These are phyloP conservation scores for Debaryomycetaceae sp. DNA, from an alignment of 1,139 yeast genomes.

Conservation along the genomic window DNA sequence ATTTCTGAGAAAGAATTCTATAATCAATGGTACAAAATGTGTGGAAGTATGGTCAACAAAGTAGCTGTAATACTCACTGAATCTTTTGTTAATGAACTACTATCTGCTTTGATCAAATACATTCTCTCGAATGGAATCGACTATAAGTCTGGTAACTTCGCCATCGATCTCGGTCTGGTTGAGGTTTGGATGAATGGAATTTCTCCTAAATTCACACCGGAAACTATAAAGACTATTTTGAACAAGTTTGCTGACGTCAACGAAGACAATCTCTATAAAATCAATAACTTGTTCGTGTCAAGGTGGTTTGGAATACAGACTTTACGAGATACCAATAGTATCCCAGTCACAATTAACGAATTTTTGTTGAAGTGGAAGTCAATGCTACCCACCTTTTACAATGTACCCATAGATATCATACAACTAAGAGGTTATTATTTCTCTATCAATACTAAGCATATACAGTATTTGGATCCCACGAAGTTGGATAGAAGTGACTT, in stretches of 20 bases:
- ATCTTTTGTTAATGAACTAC: conserved; percentile 22
- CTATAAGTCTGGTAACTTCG: conserved; percentile 18
- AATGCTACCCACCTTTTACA: conserved; percentile 61
- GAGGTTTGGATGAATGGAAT: conserved; percentile 15
- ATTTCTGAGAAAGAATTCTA: conserved; percentile 56
- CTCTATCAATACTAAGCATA: conserved; percentile 38
- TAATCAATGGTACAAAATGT: conserved; percentile 45
- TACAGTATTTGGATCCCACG: conserved; percentile 56
- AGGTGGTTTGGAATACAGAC: conserved; percentile 61
- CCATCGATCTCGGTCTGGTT: conserved; percentile 13
- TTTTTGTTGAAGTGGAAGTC: conserved; percentile 63
- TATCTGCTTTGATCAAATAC: conserved; percentile 47
- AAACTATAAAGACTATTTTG: conserved; percentile 45
- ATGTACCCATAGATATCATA: conserved; percentile 50
- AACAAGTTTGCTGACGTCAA: conserved; percentile 36
- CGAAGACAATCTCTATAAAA: conserved; percentile 15
- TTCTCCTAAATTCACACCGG: conserved; percentile 14
- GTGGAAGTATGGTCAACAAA: conserved; percentile 53
- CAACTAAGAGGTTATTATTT: conserved; percentile 54
- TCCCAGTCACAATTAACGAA: conserved; percentile 38
- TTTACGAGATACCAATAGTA: conserved; percentile 23
- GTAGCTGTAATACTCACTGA: conserved; percentile 25
- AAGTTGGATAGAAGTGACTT: conserved; percentile 31
- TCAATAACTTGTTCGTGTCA: conserved; percentile 43
- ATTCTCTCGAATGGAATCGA: conserved; percentile 43